Percentiles rank a stretch among this genome's conserved stretches.
These are phyloP conservation scores for Solanum phureja DNA, from an alignment of 257 asterid species.

Conservation along the genomic window DNA sequence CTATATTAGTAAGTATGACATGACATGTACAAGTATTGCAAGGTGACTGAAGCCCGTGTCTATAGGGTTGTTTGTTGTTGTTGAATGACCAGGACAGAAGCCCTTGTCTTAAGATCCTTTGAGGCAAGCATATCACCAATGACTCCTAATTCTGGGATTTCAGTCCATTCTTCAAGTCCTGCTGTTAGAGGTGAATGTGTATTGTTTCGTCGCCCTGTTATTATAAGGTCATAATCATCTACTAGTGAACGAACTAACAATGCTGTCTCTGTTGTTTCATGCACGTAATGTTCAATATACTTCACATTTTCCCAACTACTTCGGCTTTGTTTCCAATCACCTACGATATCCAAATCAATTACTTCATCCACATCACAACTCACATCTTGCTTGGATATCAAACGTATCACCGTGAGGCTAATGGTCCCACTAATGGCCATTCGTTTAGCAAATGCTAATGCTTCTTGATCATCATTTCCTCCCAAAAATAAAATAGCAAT, in stretches of 20 bases:
- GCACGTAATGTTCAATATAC: background rate
- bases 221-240: slow-evolving; percentile 12
- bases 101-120: background rate
- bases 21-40: background rate
- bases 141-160: slow-evolving; percentile 15
- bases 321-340: slow-evolving; percentile 7
- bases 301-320: slow-evolving; percentile 5
- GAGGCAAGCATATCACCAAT: slow-evolving; percentile 15
- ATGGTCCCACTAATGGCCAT: slow-evolving; percentile 6
- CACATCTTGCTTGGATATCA: background rate
- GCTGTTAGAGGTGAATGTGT: background rate
- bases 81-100: slow-evolving; percentile 17
- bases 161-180: slow-evolving; percentile 18
- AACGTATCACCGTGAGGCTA: background rate
- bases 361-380: background rate
- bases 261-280: slow-evolving; percentile 1
- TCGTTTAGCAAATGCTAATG: slow-evolving; percentile 5
- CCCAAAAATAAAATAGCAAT: slow-evolving; percentile 9
- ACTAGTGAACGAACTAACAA: background rate
- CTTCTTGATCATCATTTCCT: slow-evolving; percentile 15
- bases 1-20: background rate
- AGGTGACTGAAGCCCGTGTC: background rate
- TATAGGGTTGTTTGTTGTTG: slow-evolving; percentile 6
- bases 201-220: slow-evolving; percentile 14
- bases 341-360: background rate